phyloP scores from a whole-genome alignment of 148 eudicot genomes.

The Spergularia bocconei region DNA sequence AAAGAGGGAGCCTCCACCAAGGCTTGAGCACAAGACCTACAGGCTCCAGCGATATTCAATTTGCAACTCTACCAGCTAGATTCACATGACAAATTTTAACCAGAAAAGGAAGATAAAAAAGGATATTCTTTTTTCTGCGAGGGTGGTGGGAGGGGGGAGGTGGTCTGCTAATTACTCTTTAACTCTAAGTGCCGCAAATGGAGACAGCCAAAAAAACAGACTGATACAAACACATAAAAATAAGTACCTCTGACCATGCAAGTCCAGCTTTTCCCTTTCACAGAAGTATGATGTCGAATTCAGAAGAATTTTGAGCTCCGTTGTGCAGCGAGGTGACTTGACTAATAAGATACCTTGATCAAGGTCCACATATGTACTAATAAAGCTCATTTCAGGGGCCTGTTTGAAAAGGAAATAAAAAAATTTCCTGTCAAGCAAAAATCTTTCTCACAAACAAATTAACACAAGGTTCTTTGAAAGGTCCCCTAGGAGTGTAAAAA shows the following conservation, averaged over 20 bases:
- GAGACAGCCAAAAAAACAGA: background rate
- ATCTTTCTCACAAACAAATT: background rate
- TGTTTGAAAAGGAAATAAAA: constrained; percentile 28
- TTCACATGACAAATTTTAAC: background rate
- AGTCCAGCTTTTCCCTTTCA: constrained; percentile 48
- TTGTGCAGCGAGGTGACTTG: constrained; percentile 75
- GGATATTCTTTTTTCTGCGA: no score
- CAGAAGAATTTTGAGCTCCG: constrained; percentile 63
- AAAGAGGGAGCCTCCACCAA: background rate
- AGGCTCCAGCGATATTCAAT: background rate
- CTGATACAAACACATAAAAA: background rate
- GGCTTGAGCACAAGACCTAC: background rate
- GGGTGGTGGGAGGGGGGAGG: background rate
- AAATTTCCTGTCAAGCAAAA: background rate
- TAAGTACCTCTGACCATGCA: constrained; percentile 65
- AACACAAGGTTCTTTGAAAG: background rate
- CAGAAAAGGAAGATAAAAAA: background rate
- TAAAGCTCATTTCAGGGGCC: constrained; percentile 87
- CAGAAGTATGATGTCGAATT: constrained; percentile 28
- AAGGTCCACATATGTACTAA: constrained; percentile 68
- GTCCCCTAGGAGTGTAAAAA: no score
- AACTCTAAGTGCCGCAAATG: background rate
- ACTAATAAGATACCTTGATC: constrained; percentile 52
- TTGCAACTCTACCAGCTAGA: background rate
- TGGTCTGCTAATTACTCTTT: background rate